These are phyloP conservation scores for Chlorella sp. DNA, from an alignment of 139 green algal genomes.

Conservation along the genomic window DNA sequence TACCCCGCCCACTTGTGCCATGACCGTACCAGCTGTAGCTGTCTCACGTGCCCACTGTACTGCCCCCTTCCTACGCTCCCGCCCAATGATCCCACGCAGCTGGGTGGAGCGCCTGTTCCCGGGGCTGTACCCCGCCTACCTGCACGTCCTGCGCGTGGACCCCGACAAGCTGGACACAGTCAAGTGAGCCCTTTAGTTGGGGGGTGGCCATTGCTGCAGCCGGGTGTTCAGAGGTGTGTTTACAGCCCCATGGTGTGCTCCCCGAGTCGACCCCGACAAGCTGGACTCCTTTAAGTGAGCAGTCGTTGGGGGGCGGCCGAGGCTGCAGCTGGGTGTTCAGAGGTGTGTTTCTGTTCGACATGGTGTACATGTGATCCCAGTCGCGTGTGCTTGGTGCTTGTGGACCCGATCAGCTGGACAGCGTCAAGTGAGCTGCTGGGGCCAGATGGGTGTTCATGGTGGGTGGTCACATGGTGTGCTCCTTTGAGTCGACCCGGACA, in stretches of 20 bases:
- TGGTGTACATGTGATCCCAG: too few species aligned
- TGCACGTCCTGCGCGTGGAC: slow-evolving; percentile 49
- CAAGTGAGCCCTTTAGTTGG: neutral
- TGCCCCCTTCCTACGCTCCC: neutral
- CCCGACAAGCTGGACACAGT: slow-evolving; percentile 15
- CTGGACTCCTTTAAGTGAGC: neutral
- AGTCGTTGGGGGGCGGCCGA: neutral
- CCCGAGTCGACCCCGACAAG: neutral
- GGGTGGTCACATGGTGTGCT: too few species aligned
- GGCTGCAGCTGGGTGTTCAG: neutral
- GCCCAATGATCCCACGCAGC: neutral
- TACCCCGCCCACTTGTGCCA: neutral
- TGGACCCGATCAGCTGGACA: too few species aligned
- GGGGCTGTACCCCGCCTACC: slow-evolving; percentile 37
- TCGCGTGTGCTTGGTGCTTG: too few species aligned
- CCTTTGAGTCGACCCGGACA: neutral
- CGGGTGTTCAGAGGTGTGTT: neutral
- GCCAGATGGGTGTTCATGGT: too few species aligned
- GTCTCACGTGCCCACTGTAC: neutral
- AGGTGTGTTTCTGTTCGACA: too few species aligned
- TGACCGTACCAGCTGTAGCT: neutral
- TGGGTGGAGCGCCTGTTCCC: slow-evolving; percentile 22
- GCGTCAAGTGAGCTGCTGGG: neutral
- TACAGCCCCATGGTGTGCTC: neutral
- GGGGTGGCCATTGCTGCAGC: neutral